Evolutionary conservation across 139 green algal species (phyloP).

Genomic region (Axilococcus clingmanii): DNA sequence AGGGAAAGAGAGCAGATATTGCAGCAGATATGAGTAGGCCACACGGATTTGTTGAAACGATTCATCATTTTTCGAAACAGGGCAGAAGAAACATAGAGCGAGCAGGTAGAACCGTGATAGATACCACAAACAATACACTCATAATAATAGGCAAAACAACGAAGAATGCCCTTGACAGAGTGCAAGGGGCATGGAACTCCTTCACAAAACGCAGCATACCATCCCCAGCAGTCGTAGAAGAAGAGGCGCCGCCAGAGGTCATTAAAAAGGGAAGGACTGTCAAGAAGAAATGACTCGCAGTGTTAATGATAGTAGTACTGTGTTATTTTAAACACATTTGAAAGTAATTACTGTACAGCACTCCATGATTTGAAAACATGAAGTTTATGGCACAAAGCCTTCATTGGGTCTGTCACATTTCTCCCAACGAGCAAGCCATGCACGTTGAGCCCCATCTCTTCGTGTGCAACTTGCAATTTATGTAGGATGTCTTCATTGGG

Average conservation of each 20-base stretch:
- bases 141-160: not conserved
- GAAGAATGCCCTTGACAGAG: not conserved
- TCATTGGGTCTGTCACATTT: constrained; percentile 49
- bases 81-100: not conserved
- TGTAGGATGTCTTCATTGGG: constrained; percentile 41
- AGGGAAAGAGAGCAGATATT: not conserved
- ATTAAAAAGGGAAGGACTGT: not conserved
- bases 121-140: not conserved
- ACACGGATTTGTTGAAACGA: constrained; percentile 2
- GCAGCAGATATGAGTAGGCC: constrained; percentile 2
- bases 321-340: not conserved
- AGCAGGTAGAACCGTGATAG: not conserved
- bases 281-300: not conserved
- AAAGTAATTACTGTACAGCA: constrained; percentile 33
- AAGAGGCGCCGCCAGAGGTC: not conserved
- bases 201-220: not conserved
- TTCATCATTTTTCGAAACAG: not conserved
- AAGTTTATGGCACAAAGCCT: constrained; percentile 68
- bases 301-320: not conserved
- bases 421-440: constrained; percentile 76
- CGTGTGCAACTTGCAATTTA: constrained; percentile 25
- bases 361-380: constrained; percentile 83
- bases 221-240: not conserved
- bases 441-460: constrained; percentile 67
- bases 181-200: not conserved